These are phyloP conservation scores for Aureobasidium sp. DNA, from an alignment of 2,329 filamentous ascomycete genomes.

Conservation along the genomic window DNA sequence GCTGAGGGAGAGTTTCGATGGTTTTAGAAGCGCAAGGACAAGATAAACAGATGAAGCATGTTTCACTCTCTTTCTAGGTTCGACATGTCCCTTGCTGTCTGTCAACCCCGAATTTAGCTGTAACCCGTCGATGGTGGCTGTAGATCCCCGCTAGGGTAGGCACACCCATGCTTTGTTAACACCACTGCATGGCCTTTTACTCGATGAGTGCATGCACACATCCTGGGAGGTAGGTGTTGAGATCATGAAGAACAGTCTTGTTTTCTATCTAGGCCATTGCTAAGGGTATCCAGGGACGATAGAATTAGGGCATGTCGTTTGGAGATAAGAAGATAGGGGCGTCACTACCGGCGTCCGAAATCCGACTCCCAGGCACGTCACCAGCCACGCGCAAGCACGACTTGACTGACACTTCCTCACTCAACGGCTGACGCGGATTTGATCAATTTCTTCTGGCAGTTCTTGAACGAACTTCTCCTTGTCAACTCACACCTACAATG, in stretches of 20 bases:
- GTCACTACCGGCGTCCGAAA: not conserved
- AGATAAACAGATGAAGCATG: too few relatives aligned
- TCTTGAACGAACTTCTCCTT: not conserved
- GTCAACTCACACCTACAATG: not conserved
- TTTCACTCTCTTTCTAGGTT: not conserved
- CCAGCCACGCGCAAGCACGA: conserved; percentile 4
- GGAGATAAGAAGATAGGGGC: not conserved
- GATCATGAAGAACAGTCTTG: not conserved
- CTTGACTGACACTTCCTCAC: conserved; percentile 1
- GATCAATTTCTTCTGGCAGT: not conserved
- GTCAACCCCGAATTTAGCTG: not conserved
- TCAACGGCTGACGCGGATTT: conserved; percentile 4
- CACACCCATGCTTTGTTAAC: not conserved
- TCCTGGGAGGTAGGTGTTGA: too few relatives aligned
- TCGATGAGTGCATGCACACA: not conserved
- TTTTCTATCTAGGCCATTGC: not conserved
- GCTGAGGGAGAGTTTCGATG: too few relatives aligned
- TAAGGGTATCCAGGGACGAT: too few relatives aligned
- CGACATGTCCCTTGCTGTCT: not conserved
- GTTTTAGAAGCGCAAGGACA: too few relatives aligned
- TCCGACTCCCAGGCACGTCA: not conserved
- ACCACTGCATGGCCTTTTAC: not conserved
- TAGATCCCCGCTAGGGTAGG: not conserved
- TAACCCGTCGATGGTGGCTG: conserved; percentile 6
- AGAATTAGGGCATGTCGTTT: not conserved